Evolutionary conservation across 2,329 filamentous ascomycete genomes (phyloP).

Genomic region (Dothistroma pini): DNA sequence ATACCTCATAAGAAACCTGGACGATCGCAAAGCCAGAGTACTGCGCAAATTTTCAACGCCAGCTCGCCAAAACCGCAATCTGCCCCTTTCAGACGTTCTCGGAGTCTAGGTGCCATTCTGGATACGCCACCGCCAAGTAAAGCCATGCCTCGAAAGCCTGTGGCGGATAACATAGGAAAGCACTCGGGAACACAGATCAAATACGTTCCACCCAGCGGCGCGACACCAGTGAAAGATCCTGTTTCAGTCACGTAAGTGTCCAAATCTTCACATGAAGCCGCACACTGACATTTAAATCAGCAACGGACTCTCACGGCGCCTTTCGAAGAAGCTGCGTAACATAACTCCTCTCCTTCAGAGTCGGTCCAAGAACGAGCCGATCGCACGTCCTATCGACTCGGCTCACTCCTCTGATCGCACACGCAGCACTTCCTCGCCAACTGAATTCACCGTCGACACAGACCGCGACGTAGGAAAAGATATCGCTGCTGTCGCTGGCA

Average conservation of each 20-base stretch:
- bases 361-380: constrained; percentile 4
- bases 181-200: constrained; percentile 8
- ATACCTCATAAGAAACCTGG: constrained; percentile 2
- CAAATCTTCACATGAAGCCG: not conserved
- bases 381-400: constrained; percentile 17
- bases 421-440: constrained; percentile 14
- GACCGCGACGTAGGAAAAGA: constrained; percentile 11
- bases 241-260: constrained; percentile 1
- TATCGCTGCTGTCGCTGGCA: not conserved
- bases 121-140: not conserved
- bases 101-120: constrained; percentile 8
- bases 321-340: constrained; percentile 29
- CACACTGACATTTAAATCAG: constrained; percentile 11
- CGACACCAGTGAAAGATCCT: not conserved
- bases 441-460: constrained; percentile 6
- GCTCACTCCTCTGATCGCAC: constrained; percentile 16
- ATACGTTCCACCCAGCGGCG: not conserved
- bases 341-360: constrained; percentile 12
- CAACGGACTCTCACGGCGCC: constrained; percentile 28
- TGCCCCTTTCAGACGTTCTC: constrained; percentile 13
- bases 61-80: not conserved
- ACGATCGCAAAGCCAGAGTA: constrained; percentile 18
- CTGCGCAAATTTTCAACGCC: constrained; percentile 2
- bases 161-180: not conserved
- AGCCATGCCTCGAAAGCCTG: constrained; percentile 8